Base-by-base conservation (phyloP, 768 basidiomycete genomes). In the Pleurotus pulmonarius region DNA sequence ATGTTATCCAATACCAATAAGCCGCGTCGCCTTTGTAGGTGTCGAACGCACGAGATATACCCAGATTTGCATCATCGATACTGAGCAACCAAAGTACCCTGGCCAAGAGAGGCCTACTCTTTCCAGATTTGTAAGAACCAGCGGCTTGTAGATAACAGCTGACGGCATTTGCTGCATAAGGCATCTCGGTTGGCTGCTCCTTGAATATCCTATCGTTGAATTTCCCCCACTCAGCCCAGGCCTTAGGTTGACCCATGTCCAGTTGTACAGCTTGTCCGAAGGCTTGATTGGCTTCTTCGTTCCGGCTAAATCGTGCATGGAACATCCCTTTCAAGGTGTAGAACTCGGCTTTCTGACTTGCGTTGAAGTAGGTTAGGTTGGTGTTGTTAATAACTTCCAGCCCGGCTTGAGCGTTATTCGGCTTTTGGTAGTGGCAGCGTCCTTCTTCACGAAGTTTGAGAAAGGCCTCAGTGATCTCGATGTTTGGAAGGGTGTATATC, bases 391-490 rank as follows among this genome's bases (percentile, higher is more conserved):
- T 99, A 56, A 97, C 94, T 67, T 99, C 97, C 44, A 99, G 75
- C 24, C 97, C 97, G 3, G 93, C 92, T 62, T 92, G 87, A 57
- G 97, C 83, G 67, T 98, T 94, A 58, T 89, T 90, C 0, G 92
- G 90, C 65, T 91, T 94, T 69, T 97, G 95, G 71, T 96, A 98
- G 74, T 97, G 94, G 64, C 96, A 98, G 37, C 95, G 88, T 5
- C 97, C 97, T 71, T 99, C 97, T 70, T 99, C 97, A 47, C 97
- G 87, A 26, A 99, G 83, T 71, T 99, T 99, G 57, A 99, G 78
- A 79, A 99, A 99, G 1, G 97, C 97, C 69, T 99, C 97, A 2
- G 97, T 96, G 59, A 99, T 99, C 73, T 99, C 97, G 71, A 99
- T 99, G 68, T 99, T 99, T 18, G 97, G 97, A 16, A 99, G 78